Base-by-base conservation (phyloP, 768 basidiomycete species). In the Tylopilus sp. region DNA sequence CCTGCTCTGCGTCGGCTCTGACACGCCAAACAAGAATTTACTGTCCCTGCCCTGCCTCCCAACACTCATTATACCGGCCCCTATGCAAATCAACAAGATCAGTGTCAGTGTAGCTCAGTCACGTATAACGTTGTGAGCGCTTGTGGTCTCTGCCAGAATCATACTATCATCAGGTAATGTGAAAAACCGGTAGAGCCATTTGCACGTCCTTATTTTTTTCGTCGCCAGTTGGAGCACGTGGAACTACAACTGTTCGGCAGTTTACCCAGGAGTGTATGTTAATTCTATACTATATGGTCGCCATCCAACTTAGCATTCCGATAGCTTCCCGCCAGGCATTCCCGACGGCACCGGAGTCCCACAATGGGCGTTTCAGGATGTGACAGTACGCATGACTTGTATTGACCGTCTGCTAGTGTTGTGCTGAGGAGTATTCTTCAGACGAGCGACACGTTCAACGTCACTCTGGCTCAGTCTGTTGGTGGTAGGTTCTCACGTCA, bases 301-400 rank as follows among this genome's bases (percentile, higher is more conserved):
- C 21, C n/a, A 11, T 21, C 2, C 18, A 18, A 17, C 23, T 55
- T 12, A 57, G 17, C 10, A 25, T 25, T 40, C 7, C 50, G 20
- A 48, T 38, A 80, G 80, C n/a, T 83, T 69, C 53, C 77, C 80
- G 0, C 46, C 67, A 13, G 58, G 65, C n/a, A 65, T 85, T 43
- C 83, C 84, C 3, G 52, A 58, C 0, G 76, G 75, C 9, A 71
- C 78, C 2, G 67, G 71, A 11, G 73, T 86, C 18, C 84, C 83
- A 9, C 75, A 74, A 11, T 86, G 84, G 84, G 83, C 83, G 12
- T 86, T 78, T 53, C 66, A 79, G 30, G 75, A 82, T 50, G 76
- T 85, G 20, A 64, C 71, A 59, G 75, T 77, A 59, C 40, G 77
- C 35, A 33, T 39, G 63, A 55, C 38, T 30, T 22, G 10, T 11